phyloP scores from a whole-genome alignment of 441 rosid species.

The Dalechampia spathulata region DNA sequence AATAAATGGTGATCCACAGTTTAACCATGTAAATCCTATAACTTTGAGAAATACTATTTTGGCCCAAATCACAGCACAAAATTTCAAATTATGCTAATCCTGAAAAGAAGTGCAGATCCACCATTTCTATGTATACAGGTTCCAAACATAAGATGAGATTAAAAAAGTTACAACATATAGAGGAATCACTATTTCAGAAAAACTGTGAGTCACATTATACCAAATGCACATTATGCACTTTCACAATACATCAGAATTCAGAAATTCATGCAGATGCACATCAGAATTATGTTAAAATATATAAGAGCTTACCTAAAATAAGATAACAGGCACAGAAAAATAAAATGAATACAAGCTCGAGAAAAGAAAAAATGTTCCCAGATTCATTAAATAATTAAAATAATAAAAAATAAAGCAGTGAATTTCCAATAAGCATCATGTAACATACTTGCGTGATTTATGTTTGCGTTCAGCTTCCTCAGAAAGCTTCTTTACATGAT shows the following conservation, averaged over 20 bases:
- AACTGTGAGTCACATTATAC: background rate
- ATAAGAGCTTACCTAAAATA: background rate
- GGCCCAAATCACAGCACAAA: background rate
- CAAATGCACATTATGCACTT: background rate
- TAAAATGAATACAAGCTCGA: background rate
- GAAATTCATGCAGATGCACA: background rate
- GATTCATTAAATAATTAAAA: background rate
- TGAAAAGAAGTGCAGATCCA: too few species aligned
- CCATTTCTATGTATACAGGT: background rate
- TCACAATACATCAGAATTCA: background rate
- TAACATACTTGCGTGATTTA: conserved; percentile 79
- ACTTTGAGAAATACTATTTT: background rate
- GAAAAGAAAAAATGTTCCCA: background rate
- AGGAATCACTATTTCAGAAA: background rate
- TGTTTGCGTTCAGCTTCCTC: conserved; percentile 91
- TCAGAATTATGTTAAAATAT: background rate
- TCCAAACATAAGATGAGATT: background rate
- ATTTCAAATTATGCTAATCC: too few species aligned
- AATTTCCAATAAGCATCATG: background rate
- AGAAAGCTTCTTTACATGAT: conserved; percentile 91
- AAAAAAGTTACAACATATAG: too few species aligned
- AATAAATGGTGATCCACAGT: conserved; percentile 2
- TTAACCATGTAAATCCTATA: conserved; percentile 3
- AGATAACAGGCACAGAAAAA: background rate
- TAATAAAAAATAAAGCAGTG: background rate